These are phyloP conservation scores for Leishmania aethiopica DNA, from an alignment of 208 protist species.

Conservation along the genomic window DNA sequence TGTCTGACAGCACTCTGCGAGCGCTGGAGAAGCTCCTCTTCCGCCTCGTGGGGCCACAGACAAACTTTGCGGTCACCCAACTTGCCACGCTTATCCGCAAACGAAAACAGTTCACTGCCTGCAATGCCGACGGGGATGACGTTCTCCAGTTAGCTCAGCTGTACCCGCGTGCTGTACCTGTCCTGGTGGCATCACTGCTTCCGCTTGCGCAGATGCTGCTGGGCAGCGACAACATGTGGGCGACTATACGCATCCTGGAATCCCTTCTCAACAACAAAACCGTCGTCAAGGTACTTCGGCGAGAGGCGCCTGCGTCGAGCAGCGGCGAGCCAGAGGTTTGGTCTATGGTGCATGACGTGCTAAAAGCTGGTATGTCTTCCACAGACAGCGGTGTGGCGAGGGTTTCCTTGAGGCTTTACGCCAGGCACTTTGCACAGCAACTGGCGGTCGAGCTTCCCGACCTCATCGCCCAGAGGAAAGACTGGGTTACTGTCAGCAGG, in stretches of 20 bases:
- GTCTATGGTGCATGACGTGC: not conserved
- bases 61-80: constrained; percentile 14
- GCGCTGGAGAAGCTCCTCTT: constrained; percentile 4
- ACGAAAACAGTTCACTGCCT: not conserved
- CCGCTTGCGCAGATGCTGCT: not conserved
- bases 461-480: constrained; percentile 6
- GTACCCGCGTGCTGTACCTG: constrained; percentile 4
- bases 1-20: constrained; percentile 14
- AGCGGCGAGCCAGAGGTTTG: not conserved
- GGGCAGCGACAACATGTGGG: not conserved
- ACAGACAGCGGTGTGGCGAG: not conserved
- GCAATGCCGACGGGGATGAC: not conserved
- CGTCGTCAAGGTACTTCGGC: not conserved
- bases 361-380: not conserved
- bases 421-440: constrained; percentile 7
- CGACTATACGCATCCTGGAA: not conserved
- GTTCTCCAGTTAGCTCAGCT: not conserved
- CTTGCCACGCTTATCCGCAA: constrained; percentile 11
- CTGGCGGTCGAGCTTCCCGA: not conserved
- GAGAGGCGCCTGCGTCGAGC: not conserved
- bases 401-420: not conserved
- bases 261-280: not conserved
- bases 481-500: constrained; percentile 8
- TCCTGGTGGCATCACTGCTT: not conserved
- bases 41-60: constrained; percentile 2